Percentiles rank a stretch among this genome's conserved stretches.
These are phyloP conservation scores for Rhododendron mucronatum DNA, from an alignment of 148 eudicot genomes.

Conservation along the genomic window DNA sequence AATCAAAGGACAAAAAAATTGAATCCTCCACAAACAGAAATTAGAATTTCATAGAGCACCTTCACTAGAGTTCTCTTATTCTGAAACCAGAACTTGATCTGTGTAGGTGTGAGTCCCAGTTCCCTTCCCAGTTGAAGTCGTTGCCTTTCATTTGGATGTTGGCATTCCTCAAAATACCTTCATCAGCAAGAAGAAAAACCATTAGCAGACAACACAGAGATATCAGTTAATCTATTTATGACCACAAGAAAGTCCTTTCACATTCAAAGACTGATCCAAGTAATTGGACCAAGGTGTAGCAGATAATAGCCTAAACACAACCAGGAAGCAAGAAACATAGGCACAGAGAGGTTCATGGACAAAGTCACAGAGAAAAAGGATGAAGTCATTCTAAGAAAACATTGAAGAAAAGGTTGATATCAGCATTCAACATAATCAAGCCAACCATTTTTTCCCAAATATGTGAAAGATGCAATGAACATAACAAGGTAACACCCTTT, in stretches of 20 bases:
- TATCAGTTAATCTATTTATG: not conserved
- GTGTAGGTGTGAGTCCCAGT: slow-evolving; percentile 15
- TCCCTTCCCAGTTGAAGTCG: slow-evolving; percentile 15
- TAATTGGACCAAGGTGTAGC: not conserved
- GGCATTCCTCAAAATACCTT: slow-evolving; percentile 10
- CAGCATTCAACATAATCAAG: not conserved
- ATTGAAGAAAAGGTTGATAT: not conserved
- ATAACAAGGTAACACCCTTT: not conserved
- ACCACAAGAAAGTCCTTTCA: not conserved
- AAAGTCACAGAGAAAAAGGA: not conserved
- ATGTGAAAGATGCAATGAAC: not conserved
- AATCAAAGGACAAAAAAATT: not conserved
- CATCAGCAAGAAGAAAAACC: not conserved
- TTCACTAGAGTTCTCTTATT: slow-evolving; percentile 16
- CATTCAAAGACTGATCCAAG: not conserved
- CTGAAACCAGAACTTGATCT: slow-evolving; percentile 19
- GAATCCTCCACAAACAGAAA: not conserved
- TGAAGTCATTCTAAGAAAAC: not conserved
- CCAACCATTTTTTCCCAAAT: not conserved
- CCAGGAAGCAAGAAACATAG: not conserved
- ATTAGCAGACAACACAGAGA: not conserved
- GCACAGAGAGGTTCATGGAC: not conserved
- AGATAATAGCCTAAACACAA: not conserved
- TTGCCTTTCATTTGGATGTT: slow-evolving; percentile 13
- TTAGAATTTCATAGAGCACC: not conserved